Evolutionary conservation across 2,329 filamentous ascomycete genomes (phyloP).

Genomic region (Trichoderma oligosporum): DNA sequence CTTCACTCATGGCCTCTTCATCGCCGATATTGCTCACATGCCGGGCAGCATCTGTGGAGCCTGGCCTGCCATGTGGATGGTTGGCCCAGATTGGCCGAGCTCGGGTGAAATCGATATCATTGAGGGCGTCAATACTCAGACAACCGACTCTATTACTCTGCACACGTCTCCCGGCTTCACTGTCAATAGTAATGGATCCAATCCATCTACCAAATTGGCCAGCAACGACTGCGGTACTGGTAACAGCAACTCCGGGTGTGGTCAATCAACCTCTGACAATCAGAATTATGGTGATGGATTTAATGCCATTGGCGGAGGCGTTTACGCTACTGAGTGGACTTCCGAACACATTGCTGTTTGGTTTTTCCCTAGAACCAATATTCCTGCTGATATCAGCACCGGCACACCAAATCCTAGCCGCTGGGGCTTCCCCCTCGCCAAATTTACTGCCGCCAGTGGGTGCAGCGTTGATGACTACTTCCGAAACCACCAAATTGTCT

Average conservation of each 20-base stretch:
- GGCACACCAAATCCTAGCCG: constrained; percentile 58
- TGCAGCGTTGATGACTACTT: constrained; percentile 74
- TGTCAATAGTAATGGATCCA: constrained; percentile 48
- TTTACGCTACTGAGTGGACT: constrained; percentile 77
- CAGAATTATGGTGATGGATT: constrained; percentile 64
- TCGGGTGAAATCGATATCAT: constrained; percentile 77
- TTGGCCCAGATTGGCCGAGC: constrained; percentile 66
- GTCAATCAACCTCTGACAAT: constrained; percentile 48
- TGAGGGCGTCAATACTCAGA: constrained; percentile 67
- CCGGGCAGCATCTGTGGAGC: constrained; percentile 66
- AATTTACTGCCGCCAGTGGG: constrained; percentile 60
- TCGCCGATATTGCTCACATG: constrained; percentile 73
- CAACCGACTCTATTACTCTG: constrained; percentile 60
- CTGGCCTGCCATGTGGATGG: constrained; percentile 71
- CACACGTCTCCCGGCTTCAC: constrained; percentile 61
- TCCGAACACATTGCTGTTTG: constrained; percentile 67
- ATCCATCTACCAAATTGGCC: constrained; percentile 44
- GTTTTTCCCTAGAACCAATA: constrained; percentile 68
- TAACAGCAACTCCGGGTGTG: constrained; percentile 56
- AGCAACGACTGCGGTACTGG: constrained; percentile 55
- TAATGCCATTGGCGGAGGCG: constrained; percentile 64
- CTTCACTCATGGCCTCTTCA: constrained; percentile 66
- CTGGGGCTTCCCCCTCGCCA: constrained; percentile 68
- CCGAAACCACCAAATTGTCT: constrained; percentile 67
- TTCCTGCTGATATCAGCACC: constrained; percentile 60